Evolutionary conservation across 345 rosid species (phyloP).

Genomic region (Physaria fendleri): DNA sequence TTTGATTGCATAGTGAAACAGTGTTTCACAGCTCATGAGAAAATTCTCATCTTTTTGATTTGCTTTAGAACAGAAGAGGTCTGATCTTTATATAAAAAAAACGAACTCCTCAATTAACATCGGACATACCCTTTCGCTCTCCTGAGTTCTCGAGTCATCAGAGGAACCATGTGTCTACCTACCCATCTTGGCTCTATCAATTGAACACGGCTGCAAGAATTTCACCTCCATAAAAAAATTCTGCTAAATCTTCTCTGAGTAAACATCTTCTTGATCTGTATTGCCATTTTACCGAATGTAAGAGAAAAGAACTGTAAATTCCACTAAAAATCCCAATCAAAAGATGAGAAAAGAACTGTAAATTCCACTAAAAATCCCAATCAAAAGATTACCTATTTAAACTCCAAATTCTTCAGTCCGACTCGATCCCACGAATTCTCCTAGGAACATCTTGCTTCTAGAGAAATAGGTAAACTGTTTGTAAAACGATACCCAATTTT

Average conservation of each 20-base stretch:
- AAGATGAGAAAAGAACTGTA: too few relatives aligned
- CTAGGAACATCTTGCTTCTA: background rate
- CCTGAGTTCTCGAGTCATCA: background rate
- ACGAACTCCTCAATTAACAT: background rate
- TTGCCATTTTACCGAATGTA: too few relatives aligned
- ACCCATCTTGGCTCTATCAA: background rate
- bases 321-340: too few relatives aligned
- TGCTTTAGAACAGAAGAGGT: background rate
- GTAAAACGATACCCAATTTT: too few relatives aligned
- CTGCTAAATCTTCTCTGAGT: too few relatives aligned
- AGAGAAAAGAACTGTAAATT: too few relatives aligned
- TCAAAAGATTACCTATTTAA: too few relatives aligned
- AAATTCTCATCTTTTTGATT: background rate
- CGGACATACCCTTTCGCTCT: constrained; percentile 12
- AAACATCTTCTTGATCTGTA: too few relatives aligned
- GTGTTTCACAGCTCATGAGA: background rate
- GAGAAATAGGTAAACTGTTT: background rate
- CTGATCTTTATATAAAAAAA: background rate
- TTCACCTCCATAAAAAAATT: too few relatives aligned
- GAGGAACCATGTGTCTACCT: constrained; percentile 4
- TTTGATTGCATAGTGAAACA: constrained; percentile 11
- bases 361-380: too few relatives aligned
- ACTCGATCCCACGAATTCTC: background rate
- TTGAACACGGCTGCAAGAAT: background rate
- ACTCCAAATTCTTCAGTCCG: too few relatives aligned